phyloP scores from a whole-genome alignment of 768 basidiomycete genomes.

The Termitomyces sp. region DNA sequence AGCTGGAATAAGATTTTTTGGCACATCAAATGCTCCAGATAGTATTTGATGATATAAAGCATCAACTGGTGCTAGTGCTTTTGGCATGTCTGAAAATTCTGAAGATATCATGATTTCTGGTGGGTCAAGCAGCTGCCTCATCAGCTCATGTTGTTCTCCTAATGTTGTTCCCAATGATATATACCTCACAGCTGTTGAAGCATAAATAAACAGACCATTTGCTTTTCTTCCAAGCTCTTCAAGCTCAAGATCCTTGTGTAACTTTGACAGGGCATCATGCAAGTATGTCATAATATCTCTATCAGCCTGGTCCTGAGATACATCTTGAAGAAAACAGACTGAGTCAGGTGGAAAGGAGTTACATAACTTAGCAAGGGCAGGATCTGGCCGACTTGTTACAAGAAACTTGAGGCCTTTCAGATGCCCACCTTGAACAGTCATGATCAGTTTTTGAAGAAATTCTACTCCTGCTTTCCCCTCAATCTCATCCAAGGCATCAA shows the following conservation, averaged over 20 bases:
- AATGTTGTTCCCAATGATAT: not conserved
- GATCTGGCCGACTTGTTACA: conserved; percentile 18
- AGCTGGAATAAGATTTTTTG: not conserved
- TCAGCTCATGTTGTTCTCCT: not conserved
- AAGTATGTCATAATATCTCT: not conserved
- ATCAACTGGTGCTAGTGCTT: not conserved
- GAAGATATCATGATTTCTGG: not conserved
- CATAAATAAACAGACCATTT: not conserved
- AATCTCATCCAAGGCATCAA: conserved; percentile 14
- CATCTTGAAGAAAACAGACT: conserved; percentile 11
- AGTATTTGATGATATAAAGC: not conserved
- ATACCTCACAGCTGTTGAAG: not conserved
- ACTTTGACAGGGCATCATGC: not conserved
- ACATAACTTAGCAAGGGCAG: conserved; percentile 16
- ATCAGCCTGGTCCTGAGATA: not conserved
- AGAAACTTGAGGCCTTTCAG: not conserved
- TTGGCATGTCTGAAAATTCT: too few species aligned
- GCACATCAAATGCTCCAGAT: not conserved
- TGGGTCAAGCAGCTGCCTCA: not conserved
- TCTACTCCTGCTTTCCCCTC: conserved; percentile 12
- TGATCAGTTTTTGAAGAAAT: conserved; percentile 7
- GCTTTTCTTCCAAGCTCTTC: not conserved
- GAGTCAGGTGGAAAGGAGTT: conserved; percentile 15
- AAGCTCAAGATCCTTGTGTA: not conserved
- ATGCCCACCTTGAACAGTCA: not conserved